A percentile compares a stretch with the other conserved stretches of the same genome.
Conservation (phyloP, 2,329 filamentous ascomycete genomes). For the Aphanoascus verrucosus region DNA sequence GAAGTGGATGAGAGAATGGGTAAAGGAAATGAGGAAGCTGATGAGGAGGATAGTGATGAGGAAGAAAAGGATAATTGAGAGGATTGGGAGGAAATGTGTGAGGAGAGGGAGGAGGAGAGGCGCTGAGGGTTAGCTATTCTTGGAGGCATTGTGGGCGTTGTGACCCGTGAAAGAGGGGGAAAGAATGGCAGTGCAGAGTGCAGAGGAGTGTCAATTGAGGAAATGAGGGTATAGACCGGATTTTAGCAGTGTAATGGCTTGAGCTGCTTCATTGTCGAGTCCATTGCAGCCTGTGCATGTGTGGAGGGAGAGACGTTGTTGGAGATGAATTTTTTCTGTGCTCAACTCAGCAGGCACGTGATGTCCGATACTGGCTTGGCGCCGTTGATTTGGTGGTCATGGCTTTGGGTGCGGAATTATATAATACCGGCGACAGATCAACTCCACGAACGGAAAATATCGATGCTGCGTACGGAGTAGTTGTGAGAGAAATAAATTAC, state of each 20-base stretch:
- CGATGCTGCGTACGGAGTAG: too few relatives aligned
- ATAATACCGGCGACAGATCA: too few relatives aligned
- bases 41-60: background rate
- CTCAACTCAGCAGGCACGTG: background rate
- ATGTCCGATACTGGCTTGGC: background rate
- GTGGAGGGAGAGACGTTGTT: conserved; percentile 1
- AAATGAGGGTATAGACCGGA: background rate
- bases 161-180: background rate
- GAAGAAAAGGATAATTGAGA: conserved; percentile 18
- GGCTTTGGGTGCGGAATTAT: too few relatives aligned
- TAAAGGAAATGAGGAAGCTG: conserved; percentile 16
- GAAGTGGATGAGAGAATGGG: conserved; percentile 1
- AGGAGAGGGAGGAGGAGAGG: conserved; percentile 24
- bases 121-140: conserved; percentile 29
- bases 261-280: background rate
- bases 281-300: background rate
- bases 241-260: conserved; percentile 1
- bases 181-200: conserved; percentile 8
- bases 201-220: background rate
- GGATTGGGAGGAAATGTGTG: conserved; percentile 20
- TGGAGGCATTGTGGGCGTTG: conserved; percentile 28
- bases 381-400: too few relatives aligned
- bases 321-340: background rate
- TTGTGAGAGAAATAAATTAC: background rate
- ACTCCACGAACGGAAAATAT: too few relatives aligned